These are phyloP conservation scores for Cyberlindnera meyerae DNA, from an alignment of 805 yeast genomes.

Conservation along the genomic window DNA sequence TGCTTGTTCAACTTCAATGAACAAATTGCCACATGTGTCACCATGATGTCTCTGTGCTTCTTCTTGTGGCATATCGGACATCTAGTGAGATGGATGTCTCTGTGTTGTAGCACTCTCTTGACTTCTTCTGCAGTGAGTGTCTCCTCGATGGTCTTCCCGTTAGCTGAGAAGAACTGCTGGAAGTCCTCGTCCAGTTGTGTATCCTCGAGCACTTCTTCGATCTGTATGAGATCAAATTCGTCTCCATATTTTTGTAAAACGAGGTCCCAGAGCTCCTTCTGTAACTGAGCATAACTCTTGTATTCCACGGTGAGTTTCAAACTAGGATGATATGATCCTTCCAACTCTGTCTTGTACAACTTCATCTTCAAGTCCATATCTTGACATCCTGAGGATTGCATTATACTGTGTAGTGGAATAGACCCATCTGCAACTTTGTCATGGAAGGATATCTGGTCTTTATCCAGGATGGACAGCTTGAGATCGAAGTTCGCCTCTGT, in stretches of 20 bases:
- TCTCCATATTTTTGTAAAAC: conserved; percentile 52
- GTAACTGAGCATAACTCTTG: conserved; percentile 57
- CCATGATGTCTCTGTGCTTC: conserved; percentile 63
- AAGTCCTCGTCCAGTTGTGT: conserved; percentile 20
- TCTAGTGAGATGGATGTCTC: conserved; percentile 32
- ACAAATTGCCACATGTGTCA: conserved; percentile 87
- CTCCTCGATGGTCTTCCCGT: conserved; percentile 28
- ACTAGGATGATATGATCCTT: conserved; percentile 39
- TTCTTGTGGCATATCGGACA: conserved; percentile 86
- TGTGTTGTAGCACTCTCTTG: conserved; percentile 43
- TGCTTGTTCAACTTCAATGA: conserved; percentile 72
- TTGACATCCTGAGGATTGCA: conserved; percentile 15
- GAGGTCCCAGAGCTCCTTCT: conserved; percentile 66
- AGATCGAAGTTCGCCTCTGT: conserved; percentile 64
- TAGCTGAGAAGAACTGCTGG: conserved; percentile 13
- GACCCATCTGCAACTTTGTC: conserved; percentile 72
- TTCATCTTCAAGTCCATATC: conserved; percentile 34
- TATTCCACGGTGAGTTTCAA: conserved; percentile 59
- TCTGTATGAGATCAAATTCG: conserved; percentile 44
- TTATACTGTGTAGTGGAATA: conserved; percentile 49
- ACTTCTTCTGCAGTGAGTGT: conserved; percentile 51
- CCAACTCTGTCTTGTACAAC: conserved; percentile 20
- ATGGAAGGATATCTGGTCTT: conserved; percentile 76
- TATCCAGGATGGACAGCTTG: conserved; percentile 72
- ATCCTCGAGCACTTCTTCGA: conserved; percentile 36